A percentile compares a stretch with the other conserved stretches of the same genome.
Conservation (phyloP, 169 alveolate genomes). For the Plasmodium blacklocki region DNA sequence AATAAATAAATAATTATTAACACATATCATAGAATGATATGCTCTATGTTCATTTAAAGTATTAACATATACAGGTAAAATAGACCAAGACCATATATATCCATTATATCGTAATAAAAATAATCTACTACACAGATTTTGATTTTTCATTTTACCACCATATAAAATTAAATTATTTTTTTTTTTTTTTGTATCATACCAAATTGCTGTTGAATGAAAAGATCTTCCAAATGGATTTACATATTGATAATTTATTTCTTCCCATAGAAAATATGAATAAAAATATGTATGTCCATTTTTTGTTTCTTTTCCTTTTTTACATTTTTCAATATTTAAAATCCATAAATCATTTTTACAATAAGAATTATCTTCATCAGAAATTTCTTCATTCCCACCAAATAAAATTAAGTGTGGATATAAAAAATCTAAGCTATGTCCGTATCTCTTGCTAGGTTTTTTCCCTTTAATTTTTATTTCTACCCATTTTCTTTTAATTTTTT, state of each 20-base stretch:
- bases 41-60: constrained; percentile 59
- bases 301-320: constrained; percentile 24
- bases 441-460: constrained; percentile 55
- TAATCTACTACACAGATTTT: constrained; percentile 27
- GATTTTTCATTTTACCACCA: constrained; percentile 74
- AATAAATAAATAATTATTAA: constrained; percentile 52
- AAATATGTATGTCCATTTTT: neutral
- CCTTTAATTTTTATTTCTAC: constrained; percentile 31
- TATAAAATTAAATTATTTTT: constrained; percentile 56
- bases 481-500: constrained; percentile 59
- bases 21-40: constrained; percentile 45
- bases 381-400: constrained; percentile 74
- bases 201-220: constrained; percentile 64
- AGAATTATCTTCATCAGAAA: constrained; percentile 30
- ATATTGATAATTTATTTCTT: constrained; percentile 40
- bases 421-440: constrained; percentile 72
- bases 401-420: constrained; percentile 54
- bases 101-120: constrained; percentile 31
- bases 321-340: constrained; percentile 63
- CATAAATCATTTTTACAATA: constrained; percentile 62
- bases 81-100: constrained; percentile 41
- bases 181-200: constrained; percentile 70
- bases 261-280: constrained; percentile 24
- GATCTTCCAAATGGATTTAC: constrained; percentile 56
- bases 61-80: constrained; percentile 58